Evolutionary conservation across 1,139 yeast genomes (phyloP), one percentile per base, ranked within the genome.

Genomic region (Lodderomyces margitis): DNA sequence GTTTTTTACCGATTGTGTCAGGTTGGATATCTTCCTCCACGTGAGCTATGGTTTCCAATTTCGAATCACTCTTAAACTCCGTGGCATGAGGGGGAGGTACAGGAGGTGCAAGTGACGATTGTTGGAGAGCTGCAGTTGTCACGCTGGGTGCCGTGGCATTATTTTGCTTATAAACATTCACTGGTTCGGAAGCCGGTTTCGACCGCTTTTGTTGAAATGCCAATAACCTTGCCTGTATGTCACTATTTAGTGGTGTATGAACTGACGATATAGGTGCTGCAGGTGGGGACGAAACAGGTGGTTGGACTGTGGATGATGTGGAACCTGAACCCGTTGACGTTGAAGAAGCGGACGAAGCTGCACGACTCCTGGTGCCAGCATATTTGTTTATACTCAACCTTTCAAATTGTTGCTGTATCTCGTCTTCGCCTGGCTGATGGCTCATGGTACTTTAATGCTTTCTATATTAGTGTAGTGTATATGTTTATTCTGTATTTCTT

Each of bases 161-260:
- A 21, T 43, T 40, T 37, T 51, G 21, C n/a, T 21, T 27, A 20
- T 28, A 37, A 43, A 49, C 37, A 40, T 51, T 24, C 17, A 28
- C 32, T 14, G 46, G 30, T 21, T 38, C 48, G 4, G 48, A 38
- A 16, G 44, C 40, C 10, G 47, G 43, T 36, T 69, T 67, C 21
- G 76, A 69, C 49, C 88, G 67, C 55, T 78, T 79, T 49, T 81
- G 85, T 56, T 84, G 92, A 51, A 84, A 83, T 0, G 91, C 91
- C 61, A 83, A 64, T 38, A 86, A 70, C 49, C 88, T 68, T 1
- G 92, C 94, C 60, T 84, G 92, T 42, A 84, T 74, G 49, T 81
- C 87, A 11, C 87, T 80, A 56, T 75, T 83, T 16, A 71, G 49
- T 40, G 63, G 71, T 8, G 66, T 54, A 24, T 56, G 63, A 9